Conservation (phyloP, 257 asterid genomes). For the Solanum chaucha region DNA sequence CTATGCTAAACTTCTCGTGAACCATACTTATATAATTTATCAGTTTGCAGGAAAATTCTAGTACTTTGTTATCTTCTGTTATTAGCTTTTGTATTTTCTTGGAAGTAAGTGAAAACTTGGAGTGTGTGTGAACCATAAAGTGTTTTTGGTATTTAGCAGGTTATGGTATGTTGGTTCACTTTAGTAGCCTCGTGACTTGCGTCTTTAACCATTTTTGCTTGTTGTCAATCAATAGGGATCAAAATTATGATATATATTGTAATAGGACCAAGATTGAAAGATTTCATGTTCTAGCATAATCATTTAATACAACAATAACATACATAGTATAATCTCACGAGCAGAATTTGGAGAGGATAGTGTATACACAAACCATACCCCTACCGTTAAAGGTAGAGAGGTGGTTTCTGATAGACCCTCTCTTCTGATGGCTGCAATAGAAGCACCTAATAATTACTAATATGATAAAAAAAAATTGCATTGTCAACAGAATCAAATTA, state of each 20-base stretch:
- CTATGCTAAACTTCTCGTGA: neutral
- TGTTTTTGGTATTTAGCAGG: neutral
- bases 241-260: neutral
- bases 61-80: neutral
- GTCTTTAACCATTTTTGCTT: neutral
- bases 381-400: neutral
- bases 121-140: neutral
- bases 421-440: neutral
- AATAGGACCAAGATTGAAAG: neutral
- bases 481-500: neutral
- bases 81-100: neutral
- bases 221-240: neutral
- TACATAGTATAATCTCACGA: neutral
- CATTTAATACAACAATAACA: neutral
- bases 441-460: neutral
- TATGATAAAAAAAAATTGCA: neutral
- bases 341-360: neutral
- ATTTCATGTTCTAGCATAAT: neutral
- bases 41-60: neutral
- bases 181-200: neutral
- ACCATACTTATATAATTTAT: neutral
- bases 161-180: neutral
- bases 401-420: no score
- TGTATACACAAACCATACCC: no score
- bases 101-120: neutral